phyloP scores from a whole-genome alignment of 768 basidiomycete species.

The Kwoniella europaea region DNA sequence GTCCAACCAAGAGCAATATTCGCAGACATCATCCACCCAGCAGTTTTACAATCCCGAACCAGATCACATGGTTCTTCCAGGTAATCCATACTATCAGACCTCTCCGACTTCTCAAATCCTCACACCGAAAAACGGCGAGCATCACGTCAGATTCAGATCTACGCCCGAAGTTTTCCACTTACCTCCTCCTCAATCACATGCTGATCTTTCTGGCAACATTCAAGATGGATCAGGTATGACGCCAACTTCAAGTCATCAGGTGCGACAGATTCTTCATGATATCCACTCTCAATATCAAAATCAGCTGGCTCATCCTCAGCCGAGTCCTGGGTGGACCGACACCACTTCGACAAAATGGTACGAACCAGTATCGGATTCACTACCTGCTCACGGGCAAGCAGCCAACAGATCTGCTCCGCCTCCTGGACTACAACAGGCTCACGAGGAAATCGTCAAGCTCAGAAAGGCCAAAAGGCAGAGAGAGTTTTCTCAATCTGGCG shows the following conservation, averaged over 20 bases:
- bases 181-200: not conserved
- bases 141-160: not conserved
- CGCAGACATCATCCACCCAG: too few relatives aligned
- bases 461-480: not conserved
- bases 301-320: not conserved
- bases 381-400: too few relatives aligned
- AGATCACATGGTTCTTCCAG: not conserved
- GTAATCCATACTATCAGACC: not conserved
- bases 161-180: not conserved
- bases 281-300: not conserved
- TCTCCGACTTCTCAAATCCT: not conserved
- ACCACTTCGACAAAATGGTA: not conserved
- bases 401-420: not conserved
- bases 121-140: not conserved
- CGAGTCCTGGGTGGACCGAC: not conserved
- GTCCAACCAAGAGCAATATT: too few relatives aligned
- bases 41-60: not conserved
- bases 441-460: constrained; percentile 1
- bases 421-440: not conserved
- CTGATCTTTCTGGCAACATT: not conserved
- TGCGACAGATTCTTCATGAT: not conserved
- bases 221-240: not conserved
- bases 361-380: not conserved
- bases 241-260: not conserved
- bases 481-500: not conserved